Conservation (phyloP, 192 early-diverging fungal species). For the Podila clonocystis region DNA sequence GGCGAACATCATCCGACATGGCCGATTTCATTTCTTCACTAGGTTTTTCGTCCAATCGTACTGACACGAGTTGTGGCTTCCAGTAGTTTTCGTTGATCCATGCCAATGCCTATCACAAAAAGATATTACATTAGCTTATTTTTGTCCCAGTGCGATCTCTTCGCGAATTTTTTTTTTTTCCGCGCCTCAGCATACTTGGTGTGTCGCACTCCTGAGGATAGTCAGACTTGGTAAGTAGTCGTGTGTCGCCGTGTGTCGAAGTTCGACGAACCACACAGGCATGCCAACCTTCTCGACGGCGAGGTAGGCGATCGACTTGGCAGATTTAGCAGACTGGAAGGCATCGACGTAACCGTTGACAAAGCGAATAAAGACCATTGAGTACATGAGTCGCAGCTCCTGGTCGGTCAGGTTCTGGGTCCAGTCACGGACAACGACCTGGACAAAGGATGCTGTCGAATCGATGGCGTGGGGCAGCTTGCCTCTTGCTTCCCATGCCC, state of each 20-base stretch:
- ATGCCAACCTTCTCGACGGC: conserved; percentile 48
- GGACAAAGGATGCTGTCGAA: conserved; percentile 68
- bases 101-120: conserved; percentile 28
- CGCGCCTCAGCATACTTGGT: conserved; percentile 14
- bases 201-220: conserved; percentile 33
- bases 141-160: too few relatives aligned
- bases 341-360: conserved; percentile 49
- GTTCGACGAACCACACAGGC: conserved; percentile 45
- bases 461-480: conserved; percentile 76
- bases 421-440: conserved; percentile 64
- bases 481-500: conserved; percentile 76
- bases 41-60: conserved; percentile 23
- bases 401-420: conserved; percentile 46
- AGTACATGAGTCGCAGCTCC: conserved; percentile 59
- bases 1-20: conserved; percentile 30
- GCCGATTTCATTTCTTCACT: conserved; percentile 18
- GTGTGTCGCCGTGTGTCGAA: conserved; percentile 43
- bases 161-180: too few relatives aligned
- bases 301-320: conserved; percentile 46
- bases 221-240: conserved; percentile 43
- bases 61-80: conserved; percentile 37
- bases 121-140: conserved; percentile 1
- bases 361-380: conserved; percentile 54
- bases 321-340: conserved; percentile 40
- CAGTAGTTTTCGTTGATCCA: conserved; percentile 51